Conservation (phyloP, 1,284 basidiomycete species). For the Entoloma clypeatum region DNA sequence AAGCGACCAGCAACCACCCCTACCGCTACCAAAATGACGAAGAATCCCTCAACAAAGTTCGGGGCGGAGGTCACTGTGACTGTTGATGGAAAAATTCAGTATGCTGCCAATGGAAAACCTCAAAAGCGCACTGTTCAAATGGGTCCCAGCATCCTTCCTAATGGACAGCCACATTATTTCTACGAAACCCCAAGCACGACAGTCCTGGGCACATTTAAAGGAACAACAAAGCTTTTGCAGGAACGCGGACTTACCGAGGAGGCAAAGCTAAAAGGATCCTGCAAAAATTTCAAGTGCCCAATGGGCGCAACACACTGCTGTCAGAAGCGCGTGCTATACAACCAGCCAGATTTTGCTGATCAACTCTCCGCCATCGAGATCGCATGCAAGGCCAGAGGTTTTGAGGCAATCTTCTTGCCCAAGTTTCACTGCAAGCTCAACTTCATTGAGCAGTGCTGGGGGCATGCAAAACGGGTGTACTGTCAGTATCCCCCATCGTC, state of each 20-base stretch:
- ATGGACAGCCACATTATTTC: conserved; percentile 19
- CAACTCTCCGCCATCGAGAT: conserved; percentile 21
- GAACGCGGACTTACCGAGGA: conserved; percentile 16
- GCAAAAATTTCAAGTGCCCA: conserved; percentile 17
- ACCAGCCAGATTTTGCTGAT: conserved; percentile 26
- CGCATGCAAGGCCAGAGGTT: conserved; percentile 11
- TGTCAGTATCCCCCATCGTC: conserved; percentile 13
- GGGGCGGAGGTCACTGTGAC: conserved; percentile 1
- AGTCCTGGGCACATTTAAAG: conserved; percentile 21
- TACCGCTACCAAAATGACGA: conserved; percentile 24
- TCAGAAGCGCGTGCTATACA: conserved; percentile 20
- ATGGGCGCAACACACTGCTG: conserved; percentile 18
- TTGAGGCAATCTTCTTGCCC: conserved; percentile 20
- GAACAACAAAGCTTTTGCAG: conserved; percentile 18
- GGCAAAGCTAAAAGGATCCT: conserved; percentile 12
- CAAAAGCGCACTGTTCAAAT: conserved; percentile 12
- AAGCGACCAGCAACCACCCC: too few relatives aligned
- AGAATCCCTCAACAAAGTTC: conserved; percentile 14
- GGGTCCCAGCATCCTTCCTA: conserved; percentile 10
- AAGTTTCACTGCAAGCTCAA: conserved; percentile 22
- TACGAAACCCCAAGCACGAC: too few relatives aligned
- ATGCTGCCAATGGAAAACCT: conserved; percentile 14
- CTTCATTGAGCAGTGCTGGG: conserved; percentile 13
- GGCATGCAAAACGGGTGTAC: conserved; percentile 9
- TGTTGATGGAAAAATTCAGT: conserved; percentile 9